Percentiles rank a stretch among this genome's conserved stretches.
These are phyloP conservation scores for Radiomyces spectabilis DNA, from an alignment of 192 early-diverging fungal species.

Conservation along the genomic window DNA sequence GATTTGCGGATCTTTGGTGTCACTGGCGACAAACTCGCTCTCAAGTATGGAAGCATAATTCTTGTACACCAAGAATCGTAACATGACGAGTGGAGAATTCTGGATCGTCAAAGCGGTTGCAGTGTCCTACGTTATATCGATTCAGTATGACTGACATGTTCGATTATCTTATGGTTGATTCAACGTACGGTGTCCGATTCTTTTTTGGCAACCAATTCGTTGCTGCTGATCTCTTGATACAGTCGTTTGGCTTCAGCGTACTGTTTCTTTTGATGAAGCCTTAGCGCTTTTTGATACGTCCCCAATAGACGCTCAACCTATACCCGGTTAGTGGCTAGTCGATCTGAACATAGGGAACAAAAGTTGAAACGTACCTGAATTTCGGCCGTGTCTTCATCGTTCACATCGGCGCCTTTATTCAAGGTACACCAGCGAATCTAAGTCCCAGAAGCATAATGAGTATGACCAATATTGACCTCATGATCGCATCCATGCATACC, in stretches of 20 bases:
- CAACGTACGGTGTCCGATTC: slow-evolving; percentile 21
- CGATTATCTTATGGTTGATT: background rate
- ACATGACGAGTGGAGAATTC: slow-evolving; percentile 24
- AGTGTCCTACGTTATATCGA: background rate
- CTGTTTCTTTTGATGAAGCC: slow-evolving; percentile 31
- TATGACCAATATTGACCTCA: no score
- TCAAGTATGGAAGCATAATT: slow-evolving; percentile 46
- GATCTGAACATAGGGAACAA: background rate
- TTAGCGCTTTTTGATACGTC: slow-evolving; percentile 33
- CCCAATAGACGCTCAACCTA: slow-evolving; percentile 41
- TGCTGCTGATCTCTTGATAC: slow-evolving; percentile 30
- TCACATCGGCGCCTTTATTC: slow-evolving; percentile 9
- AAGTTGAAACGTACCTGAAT: slow-evolving; percentile 12
- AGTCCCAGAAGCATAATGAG: no score
- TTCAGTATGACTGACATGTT: background rate
- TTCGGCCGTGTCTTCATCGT: slow-evolving; percentile 16
- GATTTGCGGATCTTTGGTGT: background rate
- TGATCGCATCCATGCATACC: no score
- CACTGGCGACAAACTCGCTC: slow-evolving; percentile 11
- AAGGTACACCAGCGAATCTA: slow-evolving; percentile 23
- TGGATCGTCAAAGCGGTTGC: slow-evolving; percentile 1
- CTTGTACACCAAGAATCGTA: slow-evolving; percentile 41
- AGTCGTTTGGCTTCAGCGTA: slow-evolving; percentile 22
- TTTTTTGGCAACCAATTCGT: slow-evolving; percentile 28
- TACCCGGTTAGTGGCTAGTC: background rate